phyloP scores from a whole-genome alignment of 2,329 filamentous ascomycete genomes.

The Lithohypha guttulata region DNA sequence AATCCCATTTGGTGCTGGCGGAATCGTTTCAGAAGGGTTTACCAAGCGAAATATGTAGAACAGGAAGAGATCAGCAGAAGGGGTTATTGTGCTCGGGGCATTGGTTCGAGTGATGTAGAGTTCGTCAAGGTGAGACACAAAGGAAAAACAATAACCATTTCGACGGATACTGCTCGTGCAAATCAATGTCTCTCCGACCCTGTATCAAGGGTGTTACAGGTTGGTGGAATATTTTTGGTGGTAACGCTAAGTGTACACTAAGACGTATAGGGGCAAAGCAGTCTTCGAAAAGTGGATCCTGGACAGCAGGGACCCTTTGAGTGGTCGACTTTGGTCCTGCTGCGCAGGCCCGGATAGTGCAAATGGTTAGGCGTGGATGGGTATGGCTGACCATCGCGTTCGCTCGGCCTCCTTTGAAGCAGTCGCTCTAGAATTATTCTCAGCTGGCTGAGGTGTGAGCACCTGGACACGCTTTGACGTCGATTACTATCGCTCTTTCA shows the following conservation, averaged over 20 bases:
- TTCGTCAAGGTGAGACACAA: no score
- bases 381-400: background rate
- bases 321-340: background rate
- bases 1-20: background rate
- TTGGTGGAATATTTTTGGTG: no score
- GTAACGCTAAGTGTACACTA: no score
- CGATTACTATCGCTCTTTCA: background rate
- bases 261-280: no score
- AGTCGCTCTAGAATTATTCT: conserved; percentile 4
- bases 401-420: conserved; percentile 7
- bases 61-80: no score
- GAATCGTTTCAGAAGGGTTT: conserved; percentile 7
- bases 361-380: background rate
- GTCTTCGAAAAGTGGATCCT: background rate
- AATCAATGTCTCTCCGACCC: background rate
- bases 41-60: no score
- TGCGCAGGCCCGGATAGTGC: background rate
- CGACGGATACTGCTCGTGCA: conserved; percentile 7
- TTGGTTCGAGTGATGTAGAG: no score
- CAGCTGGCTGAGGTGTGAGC: conserved; percentile 3
- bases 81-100: no score
- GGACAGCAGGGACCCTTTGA: background rate
- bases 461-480: background rate
- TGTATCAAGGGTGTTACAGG: background rate
- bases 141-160: no score